A percentile compares a stretch with the other conserved stretches of the same genome.
phyloP scores from a whole-genome alignment of 495 filamentous ascomycete genomes.

The Aspergillus olivimuriae region DNA sequence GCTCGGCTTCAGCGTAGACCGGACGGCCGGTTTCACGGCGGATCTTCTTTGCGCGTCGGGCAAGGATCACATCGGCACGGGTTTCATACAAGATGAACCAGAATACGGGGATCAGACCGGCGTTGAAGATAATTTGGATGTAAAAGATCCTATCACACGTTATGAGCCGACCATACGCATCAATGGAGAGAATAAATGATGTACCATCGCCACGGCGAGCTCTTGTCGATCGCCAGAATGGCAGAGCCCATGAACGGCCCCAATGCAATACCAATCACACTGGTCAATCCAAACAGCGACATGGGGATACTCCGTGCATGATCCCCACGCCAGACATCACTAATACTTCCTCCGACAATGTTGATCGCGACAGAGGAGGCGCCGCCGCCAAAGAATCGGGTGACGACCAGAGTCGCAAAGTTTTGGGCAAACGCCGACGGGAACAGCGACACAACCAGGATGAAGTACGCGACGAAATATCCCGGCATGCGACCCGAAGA shows the following conservation, averaged over 20 bases:
- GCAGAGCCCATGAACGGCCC: conserved; percentile 43
- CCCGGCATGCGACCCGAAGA: conserved; percentile 43
- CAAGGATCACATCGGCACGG: conserved; percentile 47
- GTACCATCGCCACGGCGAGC: conserved; percentile 40
- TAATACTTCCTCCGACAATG: conserved; percentile 41
- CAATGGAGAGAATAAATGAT: background rate
- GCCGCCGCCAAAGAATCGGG: conserved; percentile 45
- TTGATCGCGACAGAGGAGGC: conserved; percentile 41
- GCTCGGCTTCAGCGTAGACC: conserved; percentile 30
- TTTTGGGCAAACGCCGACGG: conserved; percentile 45
- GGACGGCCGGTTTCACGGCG: conserved; percentile 51
- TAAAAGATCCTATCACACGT: conserved; percentile 39
- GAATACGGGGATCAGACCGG: conserved; percentile 35
- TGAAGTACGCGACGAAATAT: conserved; percentile 42
- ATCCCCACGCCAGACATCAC: conserved; percentile 36
- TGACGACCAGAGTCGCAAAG: conserved; percentile 46
- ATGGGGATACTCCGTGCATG: conserved; percentile 36
- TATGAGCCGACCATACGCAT: too few species aligned
- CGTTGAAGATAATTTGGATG: conserved; percentile 46
- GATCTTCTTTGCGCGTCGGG: conserved; percentile 54
- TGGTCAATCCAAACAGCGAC: conserved; percentile 38
- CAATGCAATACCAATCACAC: conserved; percentile 40
- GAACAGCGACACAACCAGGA: conserved; percentile 42
- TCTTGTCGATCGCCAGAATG: conserved; percentile 30
- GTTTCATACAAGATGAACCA: conserved; percentile 39